A percentile compares a stretch with the other conserved stretches of the same genome.
phyloP scores from a whole-genome alignment of 345 rosid genomes.

The Rhizophora mangle region DNA sequence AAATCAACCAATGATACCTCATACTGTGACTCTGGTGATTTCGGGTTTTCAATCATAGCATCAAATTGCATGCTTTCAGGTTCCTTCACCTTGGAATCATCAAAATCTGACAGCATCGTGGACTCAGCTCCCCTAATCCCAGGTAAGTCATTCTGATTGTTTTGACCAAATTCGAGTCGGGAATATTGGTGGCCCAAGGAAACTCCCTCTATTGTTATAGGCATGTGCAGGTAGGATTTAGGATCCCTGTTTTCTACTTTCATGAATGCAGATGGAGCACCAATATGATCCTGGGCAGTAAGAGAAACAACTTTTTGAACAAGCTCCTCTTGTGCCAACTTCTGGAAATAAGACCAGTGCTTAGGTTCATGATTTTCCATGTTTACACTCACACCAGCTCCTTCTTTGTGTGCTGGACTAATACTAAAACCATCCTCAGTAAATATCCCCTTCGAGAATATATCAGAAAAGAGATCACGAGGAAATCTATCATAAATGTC shows the following conservation, averaged over 20 bases:
- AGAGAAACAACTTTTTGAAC: conserved; percentile 48
- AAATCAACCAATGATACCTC: conserved; percentile 49
- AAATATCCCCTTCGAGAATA: conserved; percentile 54
- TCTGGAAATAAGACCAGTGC: conserved; percentile 82
- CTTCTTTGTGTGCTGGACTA: conserved; percentile 43
- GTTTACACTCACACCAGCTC: conserved; percentile 68
- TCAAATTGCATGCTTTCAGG: conserved; percentile 61
- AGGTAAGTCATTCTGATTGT: conserved; percentile 32
- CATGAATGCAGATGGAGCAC: conserved; percentile 26
- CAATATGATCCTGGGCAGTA: conserved; percentile 56
- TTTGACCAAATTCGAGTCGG: conserved; percentile 41
- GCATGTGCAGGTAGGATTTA: conserved; percentile 35
- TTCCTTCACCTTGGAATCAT: conserved; percentile 37
- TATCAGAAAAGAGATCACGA: conserved; percentile 74
- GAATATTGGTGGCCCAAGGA: conserved; percentile 38
- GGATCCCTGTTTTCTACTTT: conserved; percentile 31
- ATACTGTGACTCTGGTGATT: conserved; percentile 44
- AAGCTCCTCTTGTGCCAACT: conserved; percentile 68
- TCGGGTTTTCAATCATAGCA: conserved; percentile 60
- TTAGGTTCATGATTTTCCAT: conserved; percentile 74
- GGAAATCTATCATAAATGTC: conserved; percentile 87
- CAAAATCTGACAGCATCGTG: conserved; percentile 25
- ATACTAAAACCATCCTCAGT: conserved; percentile 45
- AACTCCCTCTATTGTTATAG: conserved; percentile 36
- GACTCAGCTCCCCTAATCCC: conserved; percentile 30